A percentile compares a stretch with the other conserved stretches of the same genome.
Evolutionary conservation across 2,329 filamentous ascomycete genomes (phyloP).

Genomic region (Dactylellina leptospora): DNA sequence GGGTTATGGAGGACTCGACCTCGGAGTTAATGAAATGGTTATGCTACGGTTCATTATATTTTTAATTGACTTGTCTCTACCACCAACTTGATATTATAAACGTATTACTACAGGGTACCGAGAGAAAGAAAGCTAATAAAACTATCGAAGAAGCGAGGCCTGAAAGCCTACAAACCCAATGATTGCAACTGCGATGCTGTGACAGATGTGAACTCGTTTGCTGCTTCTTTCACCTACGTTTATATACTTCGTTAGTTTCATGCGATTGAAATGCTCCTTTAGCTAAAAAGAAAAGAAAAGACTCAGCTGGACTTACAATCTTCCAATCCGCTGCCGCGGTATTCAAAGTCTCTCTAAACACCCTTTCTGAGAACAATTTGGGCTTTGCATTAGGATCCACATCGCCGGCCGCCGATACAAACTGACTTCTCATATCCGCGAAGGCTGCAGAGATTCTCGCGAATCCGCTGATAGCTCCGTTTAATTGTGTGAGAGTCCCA

Average conservation of each 20-base stretch:
- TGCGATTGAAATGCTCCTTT: no score
- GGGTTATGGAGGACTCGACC: no score
- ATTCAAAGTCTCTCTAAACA: conserved; percentile 19
- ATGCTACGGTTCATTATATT: no score
- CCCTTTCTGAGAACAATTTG: conserved; percentile 17
- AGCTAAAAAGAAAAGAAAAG: neutral
- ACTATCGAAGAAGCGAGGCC: neutral
- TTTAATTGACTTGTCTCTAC: no score
- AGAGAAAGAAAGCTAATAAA: neutral
- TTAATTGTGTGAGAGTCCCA: conserved; percentile 4
- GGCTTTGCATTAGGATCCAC: conserved; percentile 19
- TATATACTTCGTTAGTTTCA: neutral
- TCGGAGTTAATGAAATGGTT: no score
- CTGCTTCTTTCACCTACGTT: conserved; percentile 17
- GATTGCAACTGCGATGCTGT: conserved; percentile 22
- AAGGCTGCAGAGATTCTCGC: conserved; percentile 17
- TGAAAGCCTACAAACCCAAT: neutral
- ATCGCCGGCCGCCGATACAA: conserved; percentile 15
- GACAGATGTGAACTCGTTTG: neutral
- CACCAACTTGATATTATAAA: no score
- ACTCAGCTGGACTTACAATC: conserved; percentile 10
- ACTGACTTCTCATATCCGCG: conserved; percentile 24
- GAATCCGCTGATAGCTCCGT: conserved; percentile 12
- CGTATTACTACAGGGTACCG: no score
- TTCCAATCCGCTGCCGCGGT: conserved; percentile 19